Evolutionary conservation across 768 basidiomycete genomes (phyloP).

Genomic region (Leccinellum rugosiceps): DNA sequence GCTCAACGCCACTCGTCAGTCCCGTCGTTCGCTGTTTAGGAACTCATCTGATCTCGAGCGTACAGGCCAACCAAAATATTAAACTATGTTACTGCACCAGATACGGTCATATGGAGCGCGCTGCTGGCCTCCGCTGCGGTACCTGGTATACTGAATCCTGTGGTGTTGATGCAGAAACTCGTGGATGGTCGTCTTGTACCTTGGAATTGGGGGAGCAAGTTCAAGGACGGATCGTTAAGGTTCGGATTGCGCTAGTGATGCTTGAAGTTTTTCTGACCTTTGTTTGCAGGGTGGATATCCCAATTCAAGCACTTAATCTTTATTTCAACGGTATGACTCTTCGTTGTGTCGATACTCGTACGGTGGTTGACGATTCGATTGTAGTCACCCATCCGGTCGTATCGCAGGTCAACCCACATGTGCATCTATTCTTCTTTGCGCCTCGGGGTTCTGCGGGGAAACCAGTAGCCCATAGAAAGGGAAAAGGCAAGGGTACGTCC

Average conservation of each 20-base stretch:
- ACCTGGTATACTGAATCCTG: constrained; percentile 92
- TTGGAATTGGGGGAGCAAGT: constrained; percentile 93
- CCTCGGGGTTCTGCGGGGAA: constrained; percentile 85
- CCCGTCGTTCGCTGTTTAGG: background rate
- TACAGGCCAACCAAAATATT: constrained; percentile 88
- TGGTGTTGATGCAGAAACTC: constrained; percentile 91
- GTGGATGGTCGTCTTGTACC: constrained; percentile 77
- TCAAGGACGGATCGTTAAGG: constrained; percentile 91
- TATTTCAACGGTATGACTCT: constrained; percentile 70
- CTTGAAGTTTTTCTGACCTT: background rate
- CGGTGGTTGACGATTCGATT: constrained; percentile 1
- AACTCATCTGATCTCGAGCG: constrained; percentile 4
- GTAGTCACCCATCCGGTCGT: constrained; percentile 90
- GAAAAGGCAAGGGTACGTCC: constrained; percentile 77
- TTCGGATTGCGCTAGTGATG: constrained; percentile 24
- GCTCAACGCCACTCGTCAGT: constrained; percentile 83
- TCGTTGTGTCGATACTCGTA: constrained; percentile 1
- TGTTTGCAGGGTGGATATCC: constrained; percentile 80
- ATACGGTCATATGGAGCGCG: constrained; percentile 81
- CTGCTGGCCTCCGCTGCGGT: constrained; percentile 90
- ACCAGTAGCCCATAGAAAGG: constrained; percentile 91
- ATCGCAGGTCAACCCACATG: constrained; percentile 88
- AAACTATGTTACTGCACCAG: constrained; percentile 95
- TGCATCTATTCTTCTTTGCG: constrained; percentile 94
- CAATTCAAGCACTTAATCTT: constrained; percentile 81